These are phyloP conservation scores for Colletotrichum aenigma DNA, from an alignment of 2,329 filamentous ascomycete genomes.

Conservation along the genomic window DNA sequence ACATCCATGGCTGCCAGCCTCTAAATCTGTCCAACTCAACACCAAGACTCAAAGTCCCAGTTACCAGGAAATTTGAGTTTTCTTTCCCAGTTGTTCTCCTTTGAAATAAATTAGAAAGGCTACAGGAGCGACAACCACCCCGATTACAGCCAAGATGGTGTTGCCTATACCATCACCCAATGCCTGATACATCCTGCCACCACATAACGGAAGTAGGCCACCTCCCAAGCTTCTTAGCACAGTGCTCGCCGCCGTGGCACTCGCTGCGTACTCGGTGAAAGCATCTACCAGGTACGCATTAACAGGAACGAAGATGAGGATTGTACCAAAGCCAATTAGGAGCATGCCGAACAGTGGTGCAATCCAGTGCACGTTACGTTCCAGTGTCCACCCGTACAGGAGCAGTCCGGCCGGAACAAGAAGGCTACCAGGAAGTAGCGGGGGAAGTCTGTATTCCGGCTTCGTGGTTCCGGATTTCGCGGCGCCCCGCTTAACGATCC, in stretches of 20 bases:
- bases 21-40: neutral
- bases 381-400: conserved; percentile 35
- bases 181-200: conserved; percentile 6
- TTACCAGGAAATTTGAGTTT: neutral
- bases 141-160: conserved; percentile 40
- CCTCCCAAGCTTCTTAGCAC: conserved; percentile 55
- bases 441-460: conserved; percentile 24
- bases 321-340: conserved; percentile 50
- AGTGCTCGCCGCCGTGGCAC: conserved; percentile 65
- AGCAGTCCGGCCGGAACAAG: conserved; percentile 24
- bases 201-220: conserved; percentile 20
- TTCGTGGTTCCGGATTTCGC: neutral
- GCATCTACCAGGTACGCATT: conserved; percentile 70
- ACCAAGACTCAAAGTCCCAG: neutral
- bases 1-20: neutral
- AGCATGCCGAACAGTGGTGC: conserved; percentile 56
- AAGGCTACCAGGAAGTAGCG: neutral
- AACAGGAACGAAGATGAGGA: conserved; percentile 54
- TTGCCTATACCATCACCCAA: conserved; percentile 24
- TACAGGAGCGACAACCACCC: conserved; percentile 46
- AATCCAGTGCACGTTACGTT: conserved; percentile 61
- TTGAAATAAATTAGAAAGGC: neutral
- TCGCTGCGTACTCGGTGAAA: conserved; percentile 50
- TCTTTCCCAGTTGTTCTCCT: neutral
- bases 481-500: neutral